Percentiles rank a stretch among this genome's conserved stretches.
Conservation (phyloP, 768 basidiomycete species). For the Pleurotus cornucopiae region DNA sequence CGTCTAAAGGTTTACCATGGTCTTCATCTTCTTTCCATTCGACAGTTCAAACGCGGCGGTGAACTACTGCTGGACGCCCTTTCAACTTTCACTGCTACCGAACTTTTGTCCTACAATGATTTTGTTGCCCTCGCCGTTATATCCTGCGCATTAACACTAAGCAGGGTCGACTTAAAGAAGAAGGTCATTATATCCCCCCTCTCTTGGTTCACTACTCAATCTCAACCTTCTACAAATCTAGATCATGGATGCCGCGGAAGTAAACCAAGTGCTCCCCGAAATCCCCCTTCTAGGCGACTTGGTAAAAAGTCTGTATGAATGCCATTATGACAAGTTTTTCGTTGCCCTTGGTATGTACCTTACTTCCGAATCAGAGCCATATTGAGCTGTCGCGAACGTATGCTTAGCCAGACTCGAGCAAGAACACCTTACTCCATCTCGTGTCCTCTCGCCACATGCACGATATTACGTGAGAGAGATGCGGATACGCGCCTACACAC, state of each 20-base stretch:
- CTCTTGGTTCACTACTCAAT: conserved; percentile 7
- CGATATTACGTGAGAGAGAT: conserved; percentile 93
- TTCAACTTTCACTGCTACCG: conserved; percentile 91
- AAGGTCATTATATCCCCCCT: conserved; percentile 46
- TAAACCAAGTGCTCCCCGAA: conserved; percentile 79
- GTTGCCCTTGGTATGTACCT: conserved; percentile 65
- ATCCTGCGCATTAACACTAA: conserved; percentile 69
- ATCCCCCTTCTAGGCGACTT: conserved; percentile 80
- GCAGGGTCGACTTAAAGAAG: conserved; percentile 85
- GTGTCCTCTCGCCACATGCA: conserved; percentile 80
- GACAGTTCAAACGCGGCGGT: conserved; percentile 88
- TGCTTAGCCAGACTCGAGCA: conserved; percentile 80
- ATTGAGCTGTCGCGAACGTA: neutral
- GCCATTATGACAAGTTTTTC: conserved; percentile 95
- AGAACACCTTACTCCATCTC: conserved; percentile 81
- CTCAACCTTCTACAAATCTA: conserved; percentile 20
- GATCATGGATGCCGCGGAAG: conserved; percentile 86
- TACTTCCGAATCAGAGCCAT: neutral
- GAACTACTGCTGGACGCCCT: conserved; percentile 87
- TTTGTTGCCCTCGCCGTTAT: conserved; percentile 87
- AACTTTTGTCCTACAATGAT: conserved; percentile 83
- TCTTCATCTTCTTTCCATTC: conserved; percentile 77
- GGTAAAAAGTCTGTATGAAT: conserved; percentile 85
- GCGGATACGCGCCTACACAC: conserved; percentile 90
- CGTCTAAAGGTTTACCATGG: conserved; percentile 95